Base-by-base conservation (phyloP, 2,329 filamentous ascomycete genomes). In the Aquanectria penicillioides region DNA sequence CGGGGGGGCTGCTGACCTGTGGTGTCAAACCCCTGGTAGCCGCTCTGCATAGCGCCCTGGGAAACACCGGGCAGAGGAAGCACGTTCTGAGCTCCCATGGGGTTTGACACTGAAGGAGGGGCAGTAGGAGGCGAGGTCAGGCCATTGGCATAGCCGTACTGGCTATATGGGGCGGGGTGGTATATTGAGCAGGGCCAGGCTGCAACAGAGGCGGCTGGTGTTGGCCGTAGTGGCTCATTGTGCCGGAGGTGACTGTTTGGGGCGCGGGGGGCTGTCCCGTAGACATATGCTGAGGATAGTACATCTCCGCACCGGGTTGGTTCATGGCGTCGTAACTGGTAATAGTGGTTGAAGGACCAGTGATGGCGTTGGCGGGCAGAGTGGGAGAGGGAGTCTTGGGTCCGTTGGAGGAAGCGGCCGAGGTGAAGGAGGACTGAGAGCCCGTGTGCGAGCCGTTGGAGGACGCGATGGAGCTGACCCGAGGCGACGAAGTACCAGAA, bases 1-100 rank as follows among this genome's bases (percentile, higher is more conserved):
- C 3, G 92, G 91, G 8, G 95, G 15, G 93, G 92, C 59, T 97
- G 81, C 75, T 98, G 95, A 8, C 95, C 95, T n/a, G 92, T 96
- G 7, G 89, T 90, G 73, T 98, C 95, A 65, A 87, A 88, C 4
- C 81, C 80, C 51, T 78, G 74, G 72, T 91, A 93, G 22, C 83
- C 79, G 65, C 85, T 84, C 41, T 81, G 80, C 72, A 85, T 83
- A 29, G 68, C 58, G 17, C 77, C 78, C 40, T 86, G 78, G 67
- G 80, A 81, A 15, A 83, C 79, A 59, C 90, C 80, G 51, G 91
- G 91, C 7, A 93, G 81, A 31, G 93, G 86, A 62, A 95, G 84
- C 5, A 92, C 87, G 34, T 89, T 87, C 66, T 76, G 76, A 8
- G 67, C 81, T 50, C 83, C 85, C 85, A 97, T 90, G 5, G 87